phyloP scores from a whole-genome alignment of 1,284 basidiomycete genomes.

The Marasmius oreades region DNA sequence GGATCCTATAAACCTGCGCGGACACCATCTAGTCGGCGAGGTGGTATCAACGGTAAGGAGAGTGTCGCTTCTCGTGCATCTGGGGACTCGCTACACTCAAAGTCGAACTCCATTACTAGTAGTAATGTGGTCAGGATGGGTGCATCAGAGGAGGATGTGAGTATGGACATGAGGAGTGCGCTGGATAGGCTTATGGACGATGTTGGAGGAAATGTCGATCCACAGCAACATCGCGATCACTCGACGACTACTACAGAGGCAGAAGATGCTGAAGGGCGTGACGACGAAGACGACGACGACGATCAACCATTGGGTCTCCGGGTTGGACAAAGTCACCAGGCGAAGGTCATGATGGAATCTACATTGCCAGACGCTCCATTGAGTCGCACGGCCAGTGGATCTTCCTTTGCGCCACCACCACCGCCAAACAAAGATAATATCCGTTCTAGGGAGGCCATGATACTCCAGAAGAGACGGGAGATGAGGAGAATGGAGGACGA shows the following conservation, averaged over 20 bases:
- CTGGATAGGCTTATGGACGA: slow-evolving; percentile 77
- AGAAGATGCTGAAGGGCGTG: slow-evolving; percentile 11
- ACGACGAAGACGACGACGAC: slow-evolving; percentile 9
- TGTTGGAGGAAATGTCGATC: slow-evolving; percentile 42
- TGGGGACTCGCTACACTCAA: slow-evolving; percentile 8
- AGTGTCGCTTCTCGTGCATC: slow-evolving; percentile 15
- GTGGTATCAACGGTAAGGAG: slow-evolving; percentile 10
- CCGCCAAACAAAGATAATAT: slow-evolving; percentile 65
- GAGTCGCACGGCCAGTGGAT: slow-evolving; percentile 36
- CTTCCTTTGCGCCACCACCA: slow-evolving; percentile 40
- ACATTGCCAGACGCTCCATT: slow-evolving; percentile 26
- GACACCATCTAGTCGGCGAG: background rate
- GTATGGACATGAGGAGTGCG: slow-evolving; percentile 71
- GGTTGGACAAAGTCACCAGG: slow-evolving; percentile 9
- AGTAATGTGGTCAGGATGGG: slow-evolving; percentile 15
- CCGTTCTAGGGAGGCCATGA: slow-evolving; percentile 61
- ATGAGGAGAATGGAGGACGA: slow-evolving; percentile 52
- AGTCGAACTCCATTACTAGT: slow-evolving; percentile 8
- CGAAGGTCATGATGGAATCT: slow-evolving; percentile 35
- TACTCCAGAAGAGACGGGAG: slow-evolving; percentile 69
- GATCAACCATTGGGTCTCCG: slow-evolving; percentile 1
- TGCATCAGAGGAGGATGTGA: slow-evolving; percentile 41
- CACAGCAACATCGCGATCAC: slow-evolving; percentile 30
- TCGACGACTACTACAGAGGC: slow-evolving; percentile 16
- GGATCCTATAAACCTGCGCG: background rate